These are phyloP conservation scores for Jatropha multifida DNA, from an alignment of 441 rosid genomes.

Conservation along the genomic window DNA sequence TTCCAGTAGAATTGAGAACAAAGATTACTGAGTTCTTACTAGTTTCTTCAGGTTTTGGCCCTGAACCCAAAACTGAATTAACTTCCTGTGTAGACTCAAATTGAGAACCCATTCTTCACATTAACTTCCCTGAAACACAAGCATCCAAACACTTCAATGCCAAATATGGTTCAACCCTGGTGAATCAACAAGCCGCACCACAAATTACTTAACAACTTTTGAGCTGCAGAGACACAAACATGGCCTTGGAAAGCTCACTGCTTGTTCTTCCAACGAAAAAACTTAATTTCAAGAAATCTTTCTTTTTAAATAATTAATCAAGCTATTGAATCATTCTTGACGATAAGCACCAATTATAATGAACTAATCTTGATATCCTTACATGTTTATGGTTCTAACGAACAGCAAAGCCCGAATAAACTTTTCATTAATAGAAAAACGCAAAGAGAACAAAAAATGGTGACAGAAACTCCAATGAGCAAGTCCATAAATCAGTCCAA, in stretches of 20 bases:
- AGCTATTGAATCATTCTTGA: neutral
- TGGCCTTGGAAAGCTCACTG: neutral
- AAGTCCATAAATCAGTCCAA: neutral
- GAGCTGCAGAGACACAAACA: neutral
- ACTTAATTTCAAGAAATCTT: neutral
- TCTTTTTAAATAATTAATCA: neutral
- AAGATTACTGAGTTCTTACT: conserved; percentile 26
- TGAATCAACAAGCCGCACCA: neutral
- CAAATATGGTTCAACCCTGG: neutral
- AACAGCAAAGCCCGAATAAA: neutral
- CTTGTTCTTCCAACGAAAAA: neutral
- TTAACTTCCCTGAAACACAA: conserved; percentile 20
- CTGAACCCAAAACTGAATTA: conserved; percentile 23
- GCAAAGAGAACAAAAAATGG: neutral
- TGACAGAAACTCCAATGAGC: neutral
- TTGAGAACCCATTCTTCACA: conserved; percentile 36
- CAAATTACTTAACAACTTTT: neutral
- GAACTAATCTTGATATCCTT: neutral
- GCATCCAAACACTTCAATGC: neutral
- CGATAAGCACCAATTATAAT: neutral
- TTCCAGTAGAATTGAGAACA: neutral
- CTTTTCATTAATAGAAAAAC: neutral
- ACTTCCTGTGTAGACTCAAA: conserved; percentile 28
- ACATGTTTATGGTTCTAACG: neutral
- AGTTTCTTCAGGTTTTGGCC: conserved; percentile 24